Evolutionary conservation across 2,329 filamentous ascomycete genomes (phyloP).

Genomic region (Penicillium corylophilum): DNA sequence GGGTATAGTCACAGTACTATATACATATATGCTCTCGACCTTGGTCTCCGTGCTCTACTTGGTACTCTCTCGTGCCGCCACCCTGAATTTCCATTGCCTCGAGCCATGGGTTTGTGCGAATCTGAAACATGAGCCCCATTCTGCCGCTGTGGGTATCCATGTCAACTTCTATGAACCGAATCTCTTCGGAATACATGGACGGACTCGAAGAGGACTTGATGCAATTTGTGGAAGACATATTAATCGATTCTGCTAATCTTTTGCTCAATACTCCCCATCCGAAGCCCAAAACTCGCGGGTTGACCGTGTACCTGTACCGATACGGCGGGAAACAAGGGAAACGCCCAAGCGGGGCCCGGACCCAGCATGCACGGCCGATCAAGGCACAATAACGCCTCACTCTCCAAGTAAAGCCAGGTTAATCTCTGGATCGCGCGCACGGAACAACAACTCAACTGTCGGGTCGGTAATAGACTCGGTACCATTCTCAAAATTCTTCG

Average conservation of each 20-base stretch:
- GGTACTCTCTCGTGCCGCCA: neutral
- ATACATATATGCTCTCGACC: no score
- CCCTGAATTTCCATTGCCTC: neutral
- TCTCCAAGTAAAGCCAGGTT: slow-evolving; percentile 24
- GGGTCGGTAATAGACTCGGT: slow-evolving; percentile 42
- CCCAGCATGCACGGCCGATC: neutral
- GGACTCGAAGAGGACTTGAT: neutral
- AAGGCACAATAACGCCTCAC: neutral
- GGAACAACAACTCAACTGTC: slow-evolving; percentile 27
- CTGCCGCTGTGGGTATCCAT: neutral
- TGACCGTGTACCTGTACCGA: neutral
- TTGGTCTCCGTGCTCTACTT: neutral
- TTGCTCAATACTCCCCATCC: neutral
- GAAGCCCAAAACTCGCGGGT: neutral
- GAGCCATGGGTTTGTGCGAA: neutral
- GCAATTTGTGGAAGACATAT: neutral
- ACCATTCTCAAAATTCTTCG: slow-evolving; percentile 48
- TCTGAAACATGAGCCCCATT: neutral
- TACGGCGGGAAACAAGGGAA: neutral
- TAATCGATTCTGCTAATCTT: neutral
- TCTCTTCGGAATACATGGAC: neutral
- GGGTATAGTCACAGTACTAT: no score
- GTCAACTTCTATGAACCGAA: neutral
- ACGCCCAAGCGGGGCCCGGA: neutral
- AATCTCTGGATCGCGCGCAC: slow-evolving; percentile 25